Percentiles rank a stretch among this genome's conserved stretches.
phyloP scores from a whole-genome alignment of 495 filamentous ascomycete genomes.

The Tuber indicum region DNA sequence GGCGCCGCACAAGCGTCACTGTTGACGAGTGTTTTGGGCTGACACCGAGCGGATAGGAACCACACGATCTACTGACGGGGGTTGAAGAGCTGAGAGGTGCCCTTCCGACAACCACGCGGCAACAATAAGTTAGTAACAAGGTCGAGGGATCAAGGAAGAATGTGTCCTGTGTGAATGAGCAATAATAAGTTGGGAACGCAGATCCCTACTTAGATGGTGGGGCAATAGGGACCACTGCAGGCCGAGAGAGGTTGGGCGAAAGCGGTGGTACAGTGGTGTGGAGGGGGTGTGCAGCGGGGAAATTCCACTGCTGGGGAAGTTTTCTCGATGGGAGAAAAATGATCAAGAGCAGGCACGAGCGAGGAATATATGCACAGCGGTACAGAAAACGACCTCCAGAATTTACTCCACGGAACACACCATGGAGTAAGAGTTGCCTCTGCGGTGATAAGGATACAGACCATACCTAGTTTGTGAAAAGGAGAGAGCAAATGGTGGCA shows the following conservation, averaged over 20 bases:
- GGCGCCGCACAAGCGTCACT: background rate
- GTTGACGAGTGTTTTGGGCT: background rate
- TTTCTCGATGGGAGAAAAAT: background rate
- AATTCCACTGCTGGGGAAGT: background rate
- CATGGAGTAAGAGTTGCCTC: background rate
- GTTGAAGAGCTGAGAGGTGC: background rate
- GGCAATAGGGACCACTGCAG: background rate
- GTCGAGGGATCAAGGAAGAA: background rate
- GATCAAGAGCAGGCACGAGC: background rate
- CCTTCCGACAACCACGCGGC: background rate
- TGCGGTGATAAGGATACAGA: background rate
- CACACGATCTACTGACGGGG: background rate
- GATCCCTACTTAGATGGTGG: background rate
- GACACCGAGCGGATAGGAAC: background rate
- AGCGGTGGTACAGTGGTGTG: background rate
- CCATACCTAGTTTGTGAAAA: background rate
- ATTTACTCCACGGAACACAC: background rate
- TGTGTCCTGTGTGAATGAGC: background rate
- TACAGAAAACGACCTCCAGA: background rate
- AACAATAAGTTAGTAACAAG: background rate
- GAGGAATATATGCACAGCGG: background rate
- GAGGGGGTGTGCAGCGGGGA: background rate
- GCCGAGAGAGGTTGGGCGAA: background rate
- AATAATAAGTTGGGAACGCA: background rate
- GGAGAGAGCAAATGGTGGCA: background rate